Conservation (phyloP, 2,329 filamentous ascomycete genomes). For the Diplodia intermedia region DNA sequence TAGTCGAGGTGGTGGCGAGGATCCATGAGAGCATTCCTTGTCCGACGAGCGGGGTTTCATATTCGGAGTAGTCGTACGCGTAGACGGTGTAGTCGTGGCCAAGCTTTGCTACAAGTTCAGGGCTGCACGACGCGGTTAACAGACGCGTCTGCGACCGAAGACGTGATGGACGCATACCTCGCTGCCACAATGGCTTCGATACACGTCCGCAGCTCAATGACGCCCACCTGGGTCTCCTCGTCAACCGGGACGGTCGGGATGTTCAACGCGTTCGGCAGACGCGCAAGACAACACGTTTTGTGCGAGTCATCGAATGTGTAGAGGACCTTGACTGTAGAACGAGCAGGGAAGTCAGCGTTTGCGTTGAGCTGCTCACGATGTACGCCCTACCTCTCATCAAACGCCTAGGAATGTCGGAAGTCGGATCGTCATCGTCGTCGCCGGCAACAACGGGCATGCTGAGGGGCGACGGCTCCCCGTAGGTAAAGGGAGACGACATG, state of each 20-base stretch:
- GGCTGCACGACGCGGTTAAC: slow-evolving; percentile 62
- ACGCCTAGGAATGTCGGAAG: slow-evolving; percentile 46
- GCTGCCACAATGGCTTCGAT: slow-evolving; percentile 78
- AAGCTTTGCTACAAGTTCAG: slow-evolving; percentile 78
- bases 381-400: slow-evolving; percentile 55
- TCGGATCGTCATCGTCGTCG: slow-evolving; percentile 40
- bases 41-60: slow-evolving; percentile 88
- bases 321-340: slow-evolving; percentile 83
- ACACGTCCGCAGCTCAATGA: slow-evolving; percentile 86
- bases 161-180: slow-evolving; percentile 52
- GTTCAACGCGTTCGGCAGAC: slow-evolving; percentile 78
- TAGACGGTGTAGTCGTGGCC: slow-evolving; percentile 94
- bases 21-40: slow-evolving; percentile 94
- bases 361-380: slow-evolving; percentile 25
- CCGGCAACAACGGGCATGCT: slow-evolving; percentile 36
- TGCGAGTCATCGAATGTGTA: slow-evolving; percentile 93
- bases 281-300: slow-evolving; percentile 87
- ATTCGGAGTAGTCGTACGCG: slow-evolving; percentile 94
- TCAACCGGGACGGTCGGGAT: slow-evolving; percentile 84
- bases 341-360: neutral
- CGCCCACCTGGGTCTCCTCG: slow-evolving; percentile 79
- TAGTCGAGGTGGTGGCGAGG: slow-evolving; percentile 67
- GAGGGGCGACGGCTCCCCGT: slow-evolving; percentile 39
- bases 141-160: slow-evolving; percentile 17
- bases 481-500: slow-evolving; percentile 46